phyloP scores from a whole-genome alignment of 2,329 filamentous ascomycete genomes.

The Pseudogymnoascus sp. region DNA sequence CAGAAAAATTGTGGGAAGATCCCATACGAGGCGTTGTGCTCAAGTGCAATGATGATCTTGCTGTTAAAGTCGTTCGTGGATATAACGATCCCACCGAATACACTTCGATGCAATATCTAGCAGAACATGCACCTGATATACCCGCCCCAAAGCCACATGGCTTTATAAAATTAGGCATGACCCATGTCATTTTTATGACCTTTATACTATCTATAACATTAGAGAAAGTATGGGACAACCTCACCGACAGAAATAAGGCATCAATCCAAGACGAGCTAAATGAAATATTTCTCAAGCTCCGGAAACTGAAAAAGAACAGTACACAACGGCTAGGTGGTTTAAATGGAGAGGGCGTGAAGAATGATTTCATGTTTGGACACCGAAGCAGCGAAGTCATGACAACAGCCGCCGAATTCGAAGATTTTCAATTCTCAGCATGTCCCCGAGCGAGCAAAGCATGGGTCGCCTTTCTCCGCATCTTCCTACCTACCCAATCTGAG shows the following conservation, averaged over 20 bases:
- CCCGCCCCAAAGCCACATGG: conserved; percentile 14
- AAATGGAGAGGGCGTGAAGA: conserved; percentile 11
- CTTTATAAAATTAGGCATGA: conserved; percentile 11
- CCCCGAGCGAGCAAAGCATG: conserved; percentile 4
- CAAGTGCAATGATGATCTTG: conserved; percentile 11
- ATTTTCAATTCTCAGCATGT: conserved; percentile 14
- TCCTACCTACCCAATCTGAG: conserved; percentile 8
- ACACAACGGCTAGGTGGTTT: conserved; percentile 6
- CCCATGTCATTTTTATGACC: conserved; percentile 12
- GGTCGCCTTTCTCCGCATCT: conserved; percentile 13
- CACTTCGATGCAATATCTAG: conserved; percentile 12
- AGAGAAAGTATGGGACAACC: conserved; percentile 10
- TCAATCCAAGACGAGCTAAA: conserved; percentile 10
- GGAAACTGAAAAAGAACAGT: conserved; percentile 1
- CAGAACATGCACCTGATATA: conserved; percentile 11
- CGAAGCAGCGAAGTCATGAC: conserved; percentile 11
- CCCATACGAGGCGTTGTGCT: conserved; percentile 10
- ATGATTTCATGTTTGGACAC: conserved; percentile 6
- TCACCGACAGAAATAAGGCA: conserved; percentile 11
- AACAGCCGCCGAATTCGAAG: conserved; percentile 11
- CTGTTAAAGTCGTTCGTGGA: conserved; percentile 11
- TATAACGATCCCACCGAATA: conserved; percentile 14
- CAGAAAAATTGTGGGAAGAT: conserved; percentile 12
- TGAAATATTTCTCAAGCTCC: conserved; percentile 11
- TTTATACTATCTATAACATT: conserved; percentile 12